Evolutionary conservation across 129 eudicot genomes (phyloP).

Genomic region (Centella asiatica): DNA sequence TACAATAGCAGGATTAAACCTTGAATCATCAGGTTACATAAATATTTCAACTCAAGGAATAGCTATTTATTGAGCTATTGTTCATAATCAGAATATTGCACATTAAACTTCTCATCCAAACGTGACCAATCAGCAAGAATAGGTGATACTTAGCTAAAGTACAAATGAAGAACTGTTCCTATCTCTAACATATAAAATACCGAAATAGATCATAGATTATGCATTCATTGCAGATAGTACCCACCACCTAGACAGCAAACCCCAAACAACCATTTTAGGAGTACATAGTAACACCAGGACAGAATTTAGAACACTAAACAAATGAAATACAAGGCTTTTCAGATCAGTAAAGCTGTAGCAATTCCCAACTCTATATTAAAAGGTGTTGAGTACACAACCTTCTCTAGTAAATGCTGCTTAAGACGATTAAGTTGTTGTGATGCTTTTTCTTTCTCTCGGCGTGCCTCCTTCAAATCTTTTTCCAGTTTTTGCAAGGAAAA

Average conservation of each 20-base stretch:
- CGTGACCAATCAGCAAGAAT: background rate
- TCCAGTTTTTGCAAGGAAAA: constrained; percentile 51
- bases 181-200: background rate
- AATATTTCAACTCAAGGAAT: background rate
- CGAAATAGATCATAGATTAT: too few species aligned
- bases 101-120: background rate
- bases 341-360: background rate
- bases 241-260: too few species aligned
- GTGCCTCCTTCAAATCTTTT: constrained; percentile 60
- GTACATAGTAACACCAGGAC: background rate
- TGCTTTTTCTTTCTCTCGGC: constrained; percentile 71
- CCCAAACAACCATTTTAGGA: background rate
- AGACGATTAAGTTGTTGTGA: constrained; percentile 73
- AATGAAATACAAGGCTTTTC: background rate
- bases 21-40: background rate
- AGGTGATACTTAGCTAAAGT: too few species aligned
- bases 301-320: background rate
- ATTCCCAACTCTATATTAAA: background rate
- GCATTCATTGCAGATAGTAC: background rate
- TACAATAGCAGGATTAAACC: too few species aligned
- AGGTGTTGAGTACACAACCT: constrained; percentile 35
- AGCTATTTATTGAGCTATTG: background rate
- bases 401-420: constrained; percentile 90
- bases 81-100: background rate
- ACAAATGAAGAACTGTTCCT: too few species aligned